phyloP scores from a whole-genome alignment of 805 yeast species.

The Saccharomycopsis oosterbeekiorum region DNA sequence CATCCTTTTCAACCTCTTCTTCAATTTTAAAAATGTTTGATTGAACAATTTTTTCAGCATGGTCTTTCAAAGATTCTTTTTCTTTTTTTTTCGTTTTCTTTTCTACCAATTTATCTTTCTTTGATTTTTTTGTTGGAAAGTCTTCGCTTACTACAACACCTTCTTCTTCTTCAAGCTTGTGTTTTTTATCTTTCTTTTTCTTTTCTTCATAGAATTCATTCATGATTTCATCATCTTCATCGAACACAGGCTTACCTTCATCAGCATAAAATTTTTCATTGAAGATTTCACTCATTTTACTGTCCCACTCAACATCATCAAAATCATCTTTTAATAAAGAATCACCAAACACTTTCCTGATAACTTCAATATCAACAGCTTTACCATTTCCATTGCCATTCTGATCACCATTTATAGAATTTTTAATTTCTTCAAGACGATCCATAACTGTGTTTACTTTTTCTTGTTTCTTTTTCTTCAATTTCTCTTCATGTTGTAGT shows the following conservation, averaged over 20 bases:
- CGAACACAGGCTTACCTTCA: slow-evolving; percentile 56
- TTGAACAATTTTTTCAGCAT: slow-evolving; percentile 74
- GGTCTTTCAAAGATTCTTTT: slow-evolving; percentile 48
- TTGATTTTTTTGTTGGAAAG: slow-evolving; percentile 32
- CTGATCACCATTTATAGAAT: slow-evolving; percentile 54
- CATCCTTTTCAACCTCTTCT: slow-evolving; percentile 57
- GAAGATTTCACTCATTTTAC: slow-evolving; percentile 72
- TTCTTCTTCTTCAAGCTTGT: slow-evolving; percentile 33
- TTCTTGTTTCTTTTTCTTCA: slow-evolving; percentile 62
- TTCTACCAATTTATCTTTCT: slow-evolving; percentile 46
- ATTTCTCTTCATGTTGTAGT: slow-evolving; percentile 44
- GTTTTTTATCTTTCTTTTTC: slow-evolving; percentile 28
- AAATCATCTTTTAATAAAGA: slow-evolving; percentile 79
- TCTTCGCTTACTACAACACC: slow-evolving; percentile 29
- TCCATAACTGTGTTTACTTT: slow-evolving; percentile 73
- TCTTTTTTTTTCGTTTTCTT: slow-evolving; percentile 52
- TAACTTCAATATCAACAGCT: slow-evolving; percentile 42
- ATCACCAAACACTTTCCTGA: slow-evolving; percentile 60
- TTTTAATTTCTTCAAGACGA: slow-evolving; percentile 51
- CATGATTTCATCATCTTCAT: slow-evolving; percentile 47
- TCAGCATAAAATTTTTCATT: slow-evolving; percentile 73
- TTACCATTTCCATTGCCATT: not conserved
- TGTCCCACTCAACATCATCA: slow-evolving; percentile 87
- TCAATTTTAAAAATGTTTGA: slow-evolving; percentile 53
- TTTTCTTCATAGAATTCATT: slow-evolving; percentile 27